A percentile compares a stretch with the other conserved stretches of the same genome.
Evolutionary conservation across 1,284 basidiomycete genomes (phyloP).

Genomic region (Cystobasidium pallidum): DNA sequence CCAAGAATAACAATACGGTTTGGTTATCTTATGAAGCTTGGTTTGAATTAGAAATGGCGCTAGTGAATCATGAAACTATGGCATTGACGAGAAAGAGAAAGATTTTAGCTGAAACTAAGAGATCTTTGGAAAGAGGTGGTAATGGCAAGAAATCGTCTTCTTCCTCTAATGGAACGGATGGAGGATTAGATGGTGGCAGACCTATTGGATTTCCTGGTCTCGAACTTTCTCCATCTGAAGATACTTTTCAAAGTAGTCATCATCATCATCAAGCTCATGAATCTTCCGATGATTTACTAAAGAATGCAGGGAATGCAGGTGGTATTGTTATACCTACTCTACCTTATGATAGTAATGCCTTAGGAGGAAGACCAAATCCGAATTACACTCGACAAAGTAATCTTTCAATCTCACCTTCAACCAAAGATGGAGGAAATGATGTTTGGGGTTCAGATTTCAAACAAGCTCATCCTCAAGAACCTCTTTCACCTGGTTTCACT

Average conservation of each 20-base stretch:
- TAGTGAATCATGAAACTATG: conserved; percentile 12
- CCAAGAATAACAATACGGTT: conserved; percentile 16
- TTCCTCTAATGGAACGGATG: background rate
- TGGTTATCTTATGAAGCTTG: conserved; percentile 38
- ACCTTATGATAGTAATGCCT: conserved; percentile 23
- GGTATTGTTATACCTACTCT: conserved; percentile 21
- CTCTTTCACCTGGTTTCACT: background rate
- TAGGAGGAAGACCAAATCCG: conserved; percentile 15
- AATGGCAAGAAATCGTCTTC: background rate
- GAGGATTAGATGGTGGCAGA: background rate
- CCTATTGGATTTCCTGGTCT: conserved; percentile 17
- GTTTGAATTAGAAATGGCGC: conserved; percentile 17
- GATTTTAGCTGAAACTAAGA: conserved; percentile 25
- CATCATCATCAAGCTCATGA: conserved; percentile 26
- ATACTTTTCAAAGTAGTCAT: conserved; percentile 7
- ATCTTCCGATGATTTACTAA: conserved; percentile 40
- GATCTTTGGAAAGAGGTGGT: conserved; percentile 20
- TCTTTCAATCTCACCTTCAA: conserved; percentile 22
- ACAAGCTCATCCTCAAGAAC: conserved; percentile 10
- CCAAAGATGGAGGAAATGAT: conserved; percentile 44
- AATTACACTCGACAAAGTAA: conserved; percentile 25
- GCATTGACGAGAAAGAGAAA: conserved; percentile 13
- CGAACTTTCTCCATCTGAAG: conserved; percentile 10
- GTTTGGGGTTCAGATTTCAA: conserved; percentile 50
- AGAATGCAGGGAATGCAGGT: conserved; percentile 51